A percentile compares a stretch with the other conserved stretches of the same genome.
Evolutionary conservation across 2,329 filamentous ascomycete genomes (phyloP).

Genomic region (Neoarthrinium moseri): DNA sequence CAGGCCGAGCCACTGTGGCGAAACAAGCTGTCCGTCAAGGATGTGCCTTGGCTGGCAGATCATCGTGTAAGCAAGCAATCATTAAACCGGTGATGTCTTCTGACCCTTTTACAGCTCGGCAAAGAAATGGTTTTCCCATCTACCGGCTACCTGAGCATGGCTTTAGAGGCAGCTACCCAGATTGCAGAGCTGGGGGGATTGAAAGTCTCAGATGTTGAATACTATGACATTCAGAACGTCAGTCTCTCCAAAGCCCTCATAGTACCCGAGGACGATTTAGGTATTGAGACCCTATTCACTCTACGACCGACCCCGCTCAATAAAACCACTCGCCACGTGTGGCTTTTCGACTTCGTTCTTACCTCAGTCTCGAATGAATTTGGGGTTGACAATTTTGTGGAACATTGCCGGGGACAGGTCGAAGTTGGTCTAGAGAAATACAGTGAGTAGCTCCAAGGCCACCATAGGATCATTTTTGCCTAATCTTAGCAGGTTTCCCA

Average conservation of each 20-base stretch:
- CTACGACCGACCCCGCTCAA: background rate
- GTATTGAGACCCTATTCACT: conserved; percentile 12
- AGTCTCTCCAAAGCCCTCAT: conserved; percentile 3
- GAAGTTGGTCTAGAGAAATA: no score
- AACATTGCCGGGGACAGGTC: conserved; percentile 14
- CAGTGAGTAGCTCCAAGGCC: no score
- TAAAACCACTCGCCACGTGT: background rate
- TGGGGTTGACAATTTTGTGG: no score
- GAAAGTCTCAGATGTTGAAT: background rate
- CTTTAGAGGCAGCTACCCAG: background rate
- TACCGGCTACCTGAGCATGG: background rate
- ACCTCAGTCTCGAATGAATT: conserved; percentile 8
- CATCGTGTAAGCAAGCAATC: background rate
- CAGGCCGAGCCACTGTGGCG: no score
- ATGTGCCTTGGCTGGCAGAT: no score
- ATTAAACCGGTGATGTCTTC: no score
- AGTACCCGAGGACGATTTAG: conserved; percentile 14
- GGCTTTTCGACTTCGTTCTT: conserved; percentile 7
- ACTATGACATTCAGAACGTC: conserved; percentile 10
- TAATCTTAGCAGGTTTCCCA: no score
- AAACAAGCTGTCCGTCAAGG: no score
- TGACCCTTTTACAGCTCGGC: no score
- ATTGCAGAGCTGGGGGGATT: background rate
- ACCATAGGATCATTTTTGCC: no score
- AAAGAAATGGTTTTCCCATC: background rate